Evolutionary conservation across 1,139 yeast species (phyloP).

Genomic region (Blastobotrys raffinosifermentans): DNA sequence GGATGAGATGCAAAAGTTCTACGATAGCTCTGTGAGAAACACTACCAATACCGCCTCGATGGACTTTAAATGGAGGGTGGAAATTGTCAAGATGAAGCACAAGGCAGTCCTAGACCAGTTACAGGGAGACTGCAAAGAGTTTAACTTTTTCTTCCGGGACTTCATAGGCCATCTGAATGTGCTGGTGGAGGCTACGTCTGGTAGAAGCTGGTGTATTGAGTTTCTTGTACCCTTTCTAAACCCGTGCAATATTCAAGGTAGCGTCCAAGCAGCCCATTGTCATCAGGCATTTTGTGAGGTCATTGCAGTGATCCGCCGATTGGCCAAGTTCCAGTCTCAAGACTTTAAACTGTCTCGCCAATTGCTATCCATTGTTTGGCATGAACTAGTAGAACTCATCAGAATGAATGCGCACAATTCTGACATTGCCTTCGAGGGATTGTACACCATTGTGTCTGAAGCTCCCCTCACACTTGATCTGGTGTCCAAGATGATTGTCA

Average conservation of each 20-base stretch:
- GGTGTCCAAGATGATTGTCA: background rate
- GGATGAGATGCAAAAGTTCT: conserved; percentile 20
- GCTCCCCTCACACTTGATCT: background rate
- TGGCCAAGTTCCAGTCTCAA: conserved; percentile 7
- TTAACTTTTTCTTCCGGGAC: conserved; percentile 27
- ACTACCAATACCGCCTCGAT: conserved; percentile 8
- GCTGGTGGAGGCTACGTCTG: conserved; percentile 18
- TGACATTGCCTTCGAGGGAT: conserved; percentile 19
- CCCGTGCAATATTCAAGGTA: background rate
- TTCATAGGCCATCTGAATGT: conserved; percentile 25
- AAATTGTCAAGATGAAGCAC: conserved; percentile 17
- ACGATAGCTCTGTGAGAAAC: conserved; percentile 10
- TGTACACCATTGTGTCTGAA: conserved; percentile 16
- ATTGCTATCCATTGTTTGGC: conserved; percentile 21
- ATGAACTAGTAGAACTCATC: conserved; percentile 19
- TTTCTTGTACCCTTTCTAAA: conserved; percentile 19
- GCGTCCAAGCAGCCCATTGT: no score
- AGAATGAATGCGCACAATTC: conserved; percentile 9
- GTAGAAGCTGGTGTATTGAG: conserved; percentile 16
- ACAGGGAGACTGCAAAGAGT: conserved; percentile 15
- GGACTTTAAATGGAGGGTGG: conserved; percentile 16
- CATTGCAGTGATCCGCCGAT: conserved; percentile 9
- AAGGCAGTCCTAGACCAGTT: conserved; percentile 13
- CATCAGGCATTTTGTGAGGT: conserved; percentile 14
- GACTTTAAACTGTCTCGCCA: conserved; percentile 12